A percentile compares a stretch with the other conserved stretches of the same genome.
Evolutionary conservation across 2,329 filamentous ascomycete species (phyloP).

Genomic region (Botrytis fragariae): DNA sequence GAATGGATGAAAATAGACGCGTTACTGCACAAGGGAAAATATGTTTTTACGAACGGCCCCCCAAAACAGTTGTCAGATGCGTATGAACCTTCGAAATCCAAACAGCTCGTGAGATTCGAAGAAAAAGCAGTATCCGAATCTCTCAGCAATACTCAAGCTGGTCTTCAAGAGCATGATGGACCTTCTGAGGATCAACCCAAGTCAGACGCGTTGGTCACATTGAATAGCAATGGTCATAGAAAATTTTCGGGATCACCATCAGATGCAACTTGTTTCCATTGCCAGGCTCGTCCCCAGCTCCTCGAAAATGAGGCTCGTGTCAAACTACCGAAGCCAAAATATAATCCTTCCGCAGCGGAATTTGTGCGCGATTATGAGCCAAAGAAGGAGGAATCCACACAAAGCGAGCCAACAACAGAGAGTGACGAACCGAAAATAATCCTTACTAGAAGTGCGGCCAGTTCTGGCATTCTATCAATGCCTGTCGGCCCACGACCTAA

Average conservation of each 20-base stretch:
- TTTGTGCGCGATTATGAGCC: slow-evolving; percentile 29
- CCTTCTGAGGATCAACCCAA: background rate
- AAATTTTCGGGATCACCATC: background rate
- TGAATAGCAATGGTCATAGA: background rate
- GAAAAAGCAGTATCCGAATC: background rate
- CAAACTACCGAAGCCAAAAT: slow-evolving; percentile 19
- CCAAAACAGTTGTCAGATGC: too few relatives aligned
- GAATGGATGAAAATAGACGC: slow-evolving; percentile 36
- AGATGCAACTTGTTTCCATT: background rate
- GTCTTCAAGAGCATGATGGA: background rate
- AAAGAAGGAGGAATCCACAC: slow-evolving; percentile 25
- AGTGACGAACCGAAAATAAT: slow-evolving; percentile 15
- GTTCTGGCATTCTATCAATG: background rate
- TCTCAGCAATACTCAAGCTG: background rate
- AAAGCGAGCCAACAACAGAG: background rate
- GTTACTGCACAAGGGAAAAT: slow-evolving; percentile 35
- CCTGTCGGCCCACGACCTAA: background rate
- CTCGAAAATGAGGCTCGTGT: background rate
- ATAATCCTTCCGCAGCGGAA: slow-evolving; percentile 22
- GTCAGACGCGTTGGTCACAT: background rate
- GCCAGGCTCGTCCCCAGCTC: background rate
- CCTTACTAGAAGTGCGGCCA: background rate
- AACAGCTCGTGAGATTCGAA: too few relatives aligned
- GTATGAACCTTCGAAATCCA: background rate
- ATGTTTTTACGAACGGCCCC: slow-evolving; percentile 34